phyloP scores from a whole-genome alignment of 1,284 basidiomycete genomes.

The Chalciporus sp. region DNA sequence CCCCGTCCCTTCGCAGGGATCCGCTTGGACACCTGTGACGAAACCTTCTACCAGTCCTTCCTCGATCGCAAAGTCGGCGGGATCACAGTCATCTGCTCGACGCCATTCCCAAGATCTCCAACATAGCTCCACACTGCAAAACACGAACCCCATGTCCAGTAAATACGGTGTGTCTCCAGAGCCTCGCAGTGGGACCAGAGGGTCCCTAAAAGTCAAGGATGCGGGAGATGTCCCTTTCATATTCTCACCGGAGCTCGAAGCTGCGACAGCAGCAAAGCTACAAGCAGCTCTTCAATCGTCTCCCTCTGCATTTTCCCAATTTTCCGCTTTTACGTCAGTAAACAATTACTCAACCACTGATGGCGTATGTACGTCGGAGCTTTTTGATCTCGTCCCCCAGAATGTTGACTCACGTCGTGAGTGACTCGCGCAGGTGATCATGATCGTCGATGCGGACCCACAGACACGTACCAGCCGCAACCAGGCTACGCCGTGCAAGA shows the following conservation, averaged over 20 bases:
- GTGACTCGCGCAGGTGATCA: conserved; percentile 7
- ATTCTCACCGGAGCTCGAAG: conserved; percentile 34
- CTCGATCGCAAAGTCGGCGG: conserved; percentile 8
- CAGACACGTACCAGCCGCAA: conserved; percentile 8
- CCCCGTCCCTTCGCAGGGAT: conserved; percentile 18
- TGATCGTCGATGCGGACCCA: conserved; percentile 10
- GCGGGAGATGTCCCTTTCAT: conserved; percentile 36
- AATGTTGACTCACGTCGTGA: neutral
- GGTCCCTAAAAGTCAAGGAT: conserved; percentile 28
- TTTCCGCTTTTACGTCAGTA: conserved; percentile 25
- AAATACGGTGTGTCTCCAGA: conserved; percentile 25
- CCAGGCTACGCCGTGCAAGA: conserved; percentile 14
- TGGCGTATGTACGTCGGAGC: conserved; percentile 30
- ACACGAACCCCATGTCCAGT: conserved; percentile 26
- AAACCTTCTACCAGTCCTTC: conserved; percentile 1
- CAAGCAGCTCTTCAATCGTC: conserved; percentile 28
- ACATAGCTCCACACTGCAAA: conserved; percentile 23
- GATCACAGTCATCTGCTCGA: conserved; percentile 2
- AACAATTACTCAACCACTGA: conserved; percentile 20
- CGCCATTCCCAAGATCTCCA: conserved; percentile 29
- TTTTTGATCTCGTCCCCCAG: conserved; percentile 11
- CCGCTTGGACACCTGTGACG: conserved; percentile 17
- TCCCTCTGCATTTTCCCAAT: conserved; percentile 12
- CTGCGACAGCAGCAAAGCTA: conserved; percentile 31
- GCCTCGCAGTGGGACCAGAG: conserved; percentile 15